Percentiles rank a stretch among this genome's conserved stretches.
These are phyloP conservation scores for Aspergillus jensenii DNA, from an alignment of 2,329 filamentous ascomycete genomes.

Conservation along the genomic window DNA sequence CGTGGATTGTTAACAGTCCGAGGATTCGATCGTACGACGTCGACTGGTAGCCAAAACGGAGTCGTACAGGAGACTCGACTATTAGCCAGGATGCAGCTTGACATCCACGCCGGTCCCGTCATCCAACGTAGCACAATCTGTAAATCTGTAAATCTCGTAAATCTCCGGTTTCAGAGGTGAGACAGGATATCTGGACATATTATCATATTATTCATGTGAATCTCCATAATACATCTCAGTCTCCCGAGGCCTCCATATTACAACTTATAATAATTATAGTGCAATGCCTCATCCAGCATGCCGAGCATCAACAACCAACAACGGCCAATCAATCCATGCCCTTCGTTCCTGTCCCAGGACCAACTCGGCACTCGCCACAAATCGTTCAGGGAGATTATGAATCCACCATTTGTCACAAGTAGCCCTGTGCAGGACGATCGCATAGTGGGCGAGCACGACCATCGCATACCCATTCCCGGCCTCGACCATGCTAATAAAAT, in stretches of 20 bases:
- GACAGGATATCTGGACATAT: no score
- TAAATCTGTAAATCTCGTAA: no score
- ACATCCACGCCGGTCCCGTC: no score
- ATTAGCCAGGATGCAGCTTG: no score
- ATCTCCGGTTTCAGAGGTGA: no score
- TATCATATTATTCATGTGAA: neutral
- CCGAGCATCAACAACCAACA: neutral
- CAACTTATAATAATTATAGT: no score
- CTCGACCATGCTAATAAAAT: neutral
- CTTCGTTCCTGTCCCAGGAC: neutral
- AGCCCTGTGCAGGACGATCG: constrained; percentile 2
- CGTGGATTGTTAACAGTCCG: no score
- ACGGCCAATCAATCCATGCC: constrained; percentile 5
- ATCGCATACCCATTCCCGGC: constrained; percentile 1
- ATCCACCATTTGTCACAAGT: neutral
- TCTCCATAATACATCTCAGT: neutral
- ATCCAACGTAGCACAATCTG: no score
- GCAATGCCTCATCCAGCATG: neutral
- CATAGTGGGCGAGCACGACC: constrained; percentile 3
- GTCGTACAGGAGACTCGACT: neutral
- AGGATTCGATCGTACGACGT: neutral
- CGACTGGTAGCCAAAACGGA: neutral
- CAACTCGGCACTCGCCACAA: neutral
- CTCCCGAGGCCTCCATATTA: no score
- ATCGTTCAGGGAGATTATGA: neutral